phyloP scores from a whole-genome alignment of 345 rosid genomes.

The Reutealis trisperma region DNA sequence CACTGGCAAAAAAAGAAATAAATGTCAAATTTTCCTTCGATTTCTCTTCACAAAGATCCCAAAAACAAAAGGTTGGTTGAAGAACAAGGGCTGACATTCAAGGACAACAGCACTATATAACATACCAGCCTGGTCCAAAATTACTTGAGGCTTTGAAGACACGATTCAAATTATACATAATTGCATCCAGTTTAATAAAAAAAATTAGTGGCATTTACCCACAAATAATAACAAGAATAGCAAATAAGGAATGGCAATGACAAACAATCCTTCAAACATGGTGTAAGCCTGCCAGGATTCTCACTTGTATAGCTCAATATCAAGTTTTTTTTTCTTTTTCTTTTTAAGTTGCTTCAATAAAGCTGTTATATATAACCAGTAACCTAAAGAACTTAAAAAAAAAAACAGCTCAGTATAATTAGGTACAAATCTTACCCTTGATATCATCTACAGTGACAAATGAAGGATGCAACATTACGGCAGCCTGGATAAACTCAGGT shows the following conservation, averaged over 20 bases:
- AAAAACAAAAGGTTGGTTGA: background rate
- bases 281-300: background rate
- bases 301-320: background rate
- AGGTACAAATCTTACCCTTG: slow-evolving; percentile 45
- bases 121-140: background rate
- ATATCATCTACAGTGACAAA: slow-evolving; percentile 66
- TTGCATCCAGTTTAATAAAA: background rate
- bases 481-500: slow-evolving; percentile 55
- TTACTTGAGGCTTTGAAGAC: background rate
- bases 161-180: background rate
- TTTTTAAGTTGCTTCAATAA: background rate
- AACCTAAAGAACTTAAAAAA: background rate
- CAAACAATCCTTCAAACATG: background rate
- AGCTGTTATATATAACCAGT: background rate
- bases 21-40: background rate
- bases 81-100: background rate
- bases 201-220: background rate
- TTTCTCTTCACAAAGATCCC: background rate
- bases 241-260: background rate
- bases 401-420: background rate
- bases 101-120: too few species aligned
- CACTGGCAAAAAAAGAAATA: background rate
- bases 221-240: background rate
- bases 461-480: slow-evolving; percentile 75
- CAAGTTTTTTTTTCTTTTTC: background rate